These are phyloP conservation scores for Catunica adiposa DNA, from an alignment of 2,329 filamentous ascomycete genomes.

Conservation along the genomic window DNA sequence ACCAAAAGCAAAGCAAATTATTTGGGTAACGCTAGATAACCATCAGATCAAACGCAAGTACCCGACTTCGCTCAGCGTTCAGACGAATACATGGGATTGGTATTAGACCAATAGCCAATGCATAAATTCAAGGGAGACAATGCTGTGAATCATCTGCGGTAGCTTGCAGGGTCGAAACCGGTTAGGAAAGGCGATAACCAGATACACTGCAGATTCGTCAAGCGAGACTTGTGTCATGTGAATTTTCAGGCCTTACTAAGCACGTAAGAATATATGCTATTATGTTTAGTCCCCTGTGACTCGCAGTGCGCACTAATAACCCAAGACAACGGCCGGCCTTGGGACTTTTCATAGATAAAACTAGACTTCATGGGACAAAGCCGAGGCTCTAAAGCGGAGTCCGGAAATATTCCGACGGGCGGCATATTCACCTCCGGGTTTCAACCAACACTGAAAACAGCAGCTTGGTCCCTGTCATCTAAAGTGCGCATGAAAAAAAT, in stretches of 20 bases:
- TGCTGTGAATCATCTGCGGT: neutral
- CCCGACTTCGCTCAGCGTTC: no score
- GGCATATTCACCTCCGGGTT: neutral
- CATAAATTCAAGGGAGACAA: neutral
- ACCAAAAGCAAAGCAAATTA: no score
- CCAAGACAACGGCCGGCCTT: no score
- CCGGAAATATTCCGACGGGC: no score
- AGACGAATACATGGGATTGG: no score
- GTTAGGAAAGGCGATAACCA: neutral
- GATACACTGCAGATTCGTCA: neutral
- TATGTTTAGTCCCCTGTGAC: no score
- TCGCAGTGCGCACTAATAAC: no score
- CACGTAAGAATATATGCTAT: neutral
- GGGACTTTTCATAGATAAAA: no score
- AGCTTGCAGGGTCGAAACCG: neutral
- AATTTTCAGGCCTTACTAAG: neutral
- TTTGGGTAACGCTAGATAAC: no score
- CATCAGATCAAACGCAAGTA: no score
- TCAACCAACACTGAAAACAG: neutral
- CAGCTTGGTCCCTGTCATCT: neutral
- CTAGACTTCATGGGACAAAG: no score
- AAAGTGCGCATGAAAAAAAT: neutral
- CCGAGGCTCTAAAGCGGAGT: no score
- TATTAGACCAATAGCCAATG: neutral
- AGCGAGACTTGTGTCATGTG: neutral